These are phyloP conservation scores for Prunus kanzakura DNA, from an alignment of 306 rosid genomes.

Conservation along the genomic window DNA sequence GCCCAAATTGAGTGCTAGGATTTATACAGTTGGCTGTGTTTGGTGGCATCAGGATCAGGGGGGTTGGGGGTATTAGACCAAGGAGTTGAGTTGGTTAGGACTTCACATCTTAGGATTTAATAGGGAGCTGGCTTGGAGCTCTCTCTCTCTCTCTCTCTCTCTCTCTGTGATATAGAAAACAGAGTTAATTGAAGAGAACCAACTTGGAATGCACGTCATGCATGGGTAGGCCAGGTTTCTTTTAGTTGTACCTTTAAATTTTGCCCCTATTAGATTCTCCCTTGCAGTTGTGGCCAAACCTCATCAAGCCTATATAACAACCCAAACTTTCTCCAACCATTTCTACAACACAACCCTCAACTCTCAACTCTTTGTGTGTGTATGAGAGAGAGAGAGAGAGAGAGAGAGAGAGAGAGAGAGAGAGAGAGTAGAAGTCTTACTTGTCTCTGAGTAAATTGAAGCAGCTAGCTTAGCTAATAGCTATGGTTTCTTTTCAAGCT, in stretches of 20 bases:
- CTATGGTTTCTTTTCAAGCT: constrained; percentile 62
- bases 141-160: neutral
- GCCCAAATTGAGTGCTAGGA: constrained; percentile 14
- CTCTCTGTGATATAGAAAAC: neutral
- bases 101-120: constrained; percentile 34
- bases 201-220: constrained; percentile 52
- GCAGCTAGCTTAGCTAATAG: neutral
- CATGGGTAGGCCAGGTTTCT: constrained; percentile 39
- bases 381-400: neutral
- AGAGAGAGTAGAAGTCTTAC: neutral
- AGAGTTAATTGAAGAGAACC: constrained; percentile 23
- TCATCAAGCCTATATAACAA: constrained; percentile 51
- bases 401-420: constrained; percentile 5
- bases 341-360: neutral
- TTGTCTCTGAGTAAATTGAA: neutral
- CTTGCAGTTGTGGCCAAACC: constrained; percentile 31
- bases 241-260: constrained; percentile 30
- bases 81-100: constrained; percentile 23
- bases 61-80: constrained; percentile 13
- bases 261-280: constrained; percentile 27
- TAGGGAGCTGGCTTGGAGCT: constrained; percentile 15
- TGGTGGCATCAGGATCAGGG: constrained; percentile 33
- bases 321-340: constrained; percentile 25
- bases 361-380: neutral
- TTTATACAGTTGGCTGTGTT: constrained; percentile 21